Percentiles rank a stretch among this genome's conserved stretches.
These are phyloP conservation scores for Acacia acuminata DNA, from an alignment of 306 rosid species.

Conservation along the genomic window DNA sequence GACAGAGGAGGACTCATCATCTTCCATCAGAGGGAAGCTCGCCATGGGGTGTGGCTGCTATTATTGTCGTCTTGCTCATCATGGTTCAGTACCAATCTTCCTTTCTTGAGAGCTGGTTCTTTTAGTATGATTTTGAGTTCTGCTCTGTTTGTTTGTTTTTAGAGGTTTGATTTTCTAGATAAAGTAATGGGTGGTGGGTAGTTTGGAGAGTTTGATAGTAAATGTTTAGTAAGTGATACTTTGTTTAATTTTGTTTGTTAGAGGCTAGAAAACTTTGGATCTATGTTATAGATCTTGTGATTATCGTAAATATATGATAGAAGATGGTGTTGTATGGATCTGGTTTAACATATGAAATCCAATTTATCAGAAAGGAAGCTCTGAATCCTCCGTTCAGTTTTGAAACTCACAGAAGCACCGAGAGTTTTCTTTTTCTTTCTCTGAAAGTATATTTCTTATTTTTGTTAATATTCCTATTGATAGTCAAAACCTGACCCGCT, in stretches of 20 bases:
- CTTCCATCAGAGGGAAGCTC: constrained; percentile 76
- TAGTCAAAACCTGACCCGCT: constrained; percentile 3
- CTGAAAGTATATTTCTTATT: not conserved
- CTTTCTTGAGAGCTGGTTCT: constrained; percentile 71
- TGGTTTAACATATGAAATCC: not conserved
- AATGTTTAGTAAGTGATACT: not conserved
- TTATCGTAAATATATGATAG: constrained; percentile 29
- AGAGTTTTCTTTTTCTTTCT: too few species aligned
- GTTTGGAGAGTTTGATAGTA: not conserved
- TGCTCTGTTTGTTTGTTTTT: not conserved
- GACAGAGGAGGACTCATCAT: constrained; percentile 46
- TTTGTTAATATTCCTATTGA: not conserved
- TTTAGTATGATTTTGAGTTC: constrained; percentile 8
- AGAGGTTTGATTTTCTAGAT: constrained; percentile 18
- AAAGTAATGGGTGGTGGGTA: not conserved
- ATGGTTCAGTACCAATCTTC: constrained; percentile 66
- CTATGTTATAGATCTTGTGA: not conserved
- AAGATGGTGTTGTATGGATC: constrained; percentile 4
- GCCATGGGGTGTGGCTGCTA: constrained; percentile 95
- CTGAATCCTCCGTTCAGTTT: not conserved
- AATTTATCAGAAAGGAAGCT: not conserved
- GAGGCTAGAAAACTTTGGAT: not conserved
- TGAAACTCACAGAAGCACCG: not conserved
- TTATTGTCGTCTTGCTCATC: constrained; percentile 68
- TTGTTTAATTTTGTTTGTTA: not conserved